These are phyloP conservation scores for Aspergillus funiculosus DNA, from an alignment of 495 filamentous ascomycete genomes.

Conservation along the genomic window DNA sequence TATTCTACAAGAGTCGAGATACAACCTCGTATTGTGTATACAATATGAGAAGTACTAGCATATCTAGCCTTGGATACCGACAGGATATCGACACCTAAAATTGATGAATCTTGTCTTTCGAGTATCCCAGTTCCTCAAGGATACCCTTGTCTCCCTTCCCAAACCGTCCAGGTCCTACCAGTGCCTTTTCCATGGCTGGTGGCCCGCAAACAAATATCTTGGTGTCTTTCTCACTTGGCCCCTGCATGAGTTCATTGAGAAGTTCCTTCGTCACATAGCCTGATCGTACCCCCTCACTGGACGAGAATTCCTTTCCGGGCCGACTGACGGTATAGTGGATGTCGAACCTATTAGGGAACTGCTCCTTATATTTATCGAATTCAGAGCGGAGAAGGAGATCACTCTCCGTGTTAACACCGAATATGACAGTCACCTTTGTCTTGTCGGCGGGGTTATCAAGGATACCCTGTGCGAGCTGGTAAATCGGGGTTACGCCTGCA, in stretches of 20 bases:
- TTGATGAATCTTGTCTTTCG: constrained; percentile 3
- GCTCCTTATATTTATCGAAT: constrained; percentile 46
- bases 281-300: constrained; percentile 28
- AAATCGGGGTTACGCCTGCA: constrained; percentile 60
- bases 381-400: constrained; percentile 56
- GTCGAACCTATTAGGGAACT: constrained; percentile 53
- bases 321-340: constrained; percentile 54
- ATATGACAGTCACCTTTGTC: constrained; percentile 58
- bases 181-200: constrained; percentile 53
- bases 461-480: constrained; percentile 55
- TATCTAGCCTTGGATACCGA: too few species aligned
- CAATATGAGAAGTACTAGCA: too few species aligned
- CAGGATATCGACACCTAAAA: constrained; percentile 1
- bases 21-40: too few species aligned
- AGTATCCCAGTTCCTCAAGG: not conserved
- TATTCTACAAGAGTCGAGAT: too few species aligned
- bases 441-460: constrained; percentile 55
- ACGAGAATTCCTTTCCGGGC: constrained; percentile 25
- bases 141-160: not conserved
- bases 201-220: constrained; percentile 66
- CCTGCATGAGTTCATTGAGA: constrained; percentile 43
- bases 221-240: constrained; percentile 31
- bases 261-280: constrained; percentile 54
- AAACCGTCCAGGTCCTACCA: constrained; percentile 35
- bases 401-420: constrained; percentile 58